Evolutionary conservation across 257 asterid species (phyloP).

Genomic region (Nicotiana attenuata): DNA sequence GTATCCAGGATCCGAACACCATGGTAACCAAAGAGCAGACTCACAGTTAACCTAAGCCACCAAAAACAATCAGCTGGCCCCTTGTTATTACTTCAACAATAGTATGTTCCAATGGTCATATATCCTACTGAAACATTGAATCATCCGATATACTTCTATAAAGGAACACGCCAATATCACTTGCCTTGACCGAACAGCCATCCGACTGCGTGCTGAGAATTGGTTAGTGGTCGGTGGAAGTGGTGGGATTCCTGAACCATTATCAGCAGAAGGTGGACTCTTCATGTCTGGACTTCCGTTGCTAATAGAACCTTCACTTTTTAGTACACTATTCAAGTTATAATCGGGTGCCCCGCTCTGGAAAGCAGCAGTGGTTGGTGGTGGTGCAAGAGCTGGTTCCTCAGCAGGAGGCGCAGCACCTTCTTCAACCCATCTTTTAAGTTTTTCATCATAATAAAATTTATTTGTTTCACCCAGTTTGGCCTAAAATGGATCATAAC

Average conservation of each 20-base stretch:
- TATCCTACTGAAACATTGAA: neutral
- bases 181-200: constrained; percentile 85
- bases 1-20: neutral
- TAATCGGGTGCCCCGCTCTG: constrained; percentile 69
- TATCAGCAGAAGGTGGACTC: constrained; percentile 48
- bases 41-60: neutral
- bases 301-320: constrained; percentile 40
- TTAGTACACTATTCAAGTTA: constrained; percentile 55
- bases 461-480: constrained; percentile 84
- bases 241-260: constrained; percentile 81
- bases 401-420: constrained; percentile 68
- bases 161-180: neutral
- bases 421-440: constrained; percentile 96
- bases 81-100: neutral
- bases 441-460: constrained; percentile 79
- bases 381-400: constrained; percentile 73
- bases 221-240: constrained; percentile 88
- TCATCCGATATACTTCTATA: neutral
- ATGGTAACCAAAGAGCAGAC: neutral
- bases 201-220: constrained; percentile 76
- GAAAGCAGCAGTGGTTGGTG: constrained; percentile 61
- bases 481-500: constrained; percentile 44
- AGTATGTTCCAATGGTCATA: neutral
- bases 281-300: constrained; percentile 52
- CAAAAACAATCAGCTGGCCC: neutral